Evolutionary conservation across 345 rosid genomes (phyloP), one percentile per base, ranked within the genome.

Genomic region (Combretum micranthum): DNA sequence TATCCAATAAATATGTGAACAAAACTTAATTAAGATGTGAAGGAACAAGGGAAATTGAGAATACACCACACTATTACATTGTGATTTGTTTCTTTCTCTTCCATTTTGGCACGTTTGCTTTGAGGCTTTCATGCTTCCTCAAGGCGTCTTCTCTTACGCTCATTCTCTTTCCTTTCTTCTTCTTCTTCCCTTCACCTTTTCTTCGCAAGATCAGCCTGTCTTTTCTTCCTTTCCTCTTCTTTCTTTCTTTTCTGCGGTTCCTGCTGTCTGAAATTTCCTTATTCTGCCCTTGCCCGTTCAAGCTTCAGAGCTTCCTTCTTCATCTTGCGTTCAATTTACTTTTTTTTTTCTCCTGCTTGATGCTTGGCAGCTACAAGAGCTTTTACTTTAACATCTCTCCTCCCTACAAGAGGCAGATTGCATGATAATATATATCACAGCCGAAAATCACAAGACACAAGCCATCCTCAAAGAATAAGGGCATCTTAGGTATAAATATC

Each of bases 281-380:
- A 81, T 88, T 77, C 93, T 59, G 71, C 60, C 69, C 77, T 90
- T 53, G 86, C 95, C 37, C 97, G 80, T 74, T 85, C 90, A 63
- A 79, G 65, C 72, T 81, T 87, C 77, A 81, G 39, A 61, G 94
- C 94, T 61, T 87, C 96, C 75, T 83, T 94, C 76, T 82, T 81
- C 80, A 79, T 65, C 76, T 77, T 90, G 13, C 95, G 79, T 47
- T 94, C 95, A 69, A 80, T 79, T 64, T 94, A 96, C 72, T 78
- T 90, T 75, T 83, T 79, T 75, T 85, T n/a, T n/a, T n/a, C n/a
- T n/a, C n/a, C 90, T 42, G 85, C 90, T 68, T 80, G 83, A 59
- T 86, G 82, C 69, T 75, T 87, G 39, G 92, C 96, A 69, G 83
- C 88, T 75, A 79, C 96, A 59, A 93, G 74, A 55, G 99, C 86